These are phyloP conservation scores for Quercus tomentella DNA, from an alignment of 331 rosid species.

Conservation along the genomic window DNA sequence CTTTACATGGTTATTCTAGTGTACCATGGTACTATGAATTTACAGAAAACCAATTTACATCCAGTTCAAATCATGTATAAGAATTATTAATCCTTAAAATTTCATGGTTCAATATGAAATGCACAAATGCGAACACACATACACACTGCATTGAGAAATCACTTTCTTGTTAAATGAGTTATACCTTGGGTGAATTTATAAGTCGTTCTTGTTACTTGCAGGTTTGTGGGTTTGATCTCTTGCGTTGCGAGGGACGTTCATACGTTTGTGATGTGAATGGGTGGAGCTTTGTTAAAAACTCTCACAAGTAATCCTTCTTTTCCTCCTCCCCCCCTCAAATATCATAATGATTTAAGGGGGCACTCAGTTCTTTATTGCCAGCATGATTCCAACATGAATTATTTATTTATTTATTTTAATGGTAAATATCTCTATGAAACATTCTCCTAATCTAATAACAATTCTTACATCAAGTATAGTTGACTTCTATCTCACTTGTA, in stretches of 20 bases:
- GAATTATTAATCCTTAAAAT: not conserved
- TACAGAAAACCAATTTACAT: not conserved
- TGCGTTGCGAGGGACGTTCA: conserved; percentile 95
- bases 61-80: not conserved
- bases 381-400: conserved; percentile 8
- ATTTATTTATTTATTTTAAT: not conserved
- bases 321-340: conserved; percentile 7
- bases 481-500: not conserved
- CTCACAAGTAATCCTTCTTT: conserved; percentile 68
- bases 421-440: not conserved
- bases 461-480: too few species aligned
- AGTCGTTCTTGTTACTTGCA: conserved; percentile 35
- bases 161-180: conserved; percentile 1
- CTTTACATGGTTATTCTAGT: not conserved
- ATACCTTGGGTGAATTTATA: conserved; percentile 9
- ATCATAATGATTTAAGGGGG: not conserved
- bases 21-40: not conserved
- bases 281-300: conserved; percentile 98
- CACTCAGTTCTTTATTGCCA: conserved; percentile 5
- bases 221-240: conserved; percentile 99
- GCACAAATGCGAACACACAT: not conserved
- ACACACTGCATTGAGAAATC: not conserved
- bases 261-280: conserved; percentile 99
- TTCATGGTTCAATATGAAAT: not conserved
- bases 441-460: not conserved